Evolutionary conservation across 2,329 filamentous ascomycete species (phyloP).

Genomic region (Colletotrichum sp.): DNA sequence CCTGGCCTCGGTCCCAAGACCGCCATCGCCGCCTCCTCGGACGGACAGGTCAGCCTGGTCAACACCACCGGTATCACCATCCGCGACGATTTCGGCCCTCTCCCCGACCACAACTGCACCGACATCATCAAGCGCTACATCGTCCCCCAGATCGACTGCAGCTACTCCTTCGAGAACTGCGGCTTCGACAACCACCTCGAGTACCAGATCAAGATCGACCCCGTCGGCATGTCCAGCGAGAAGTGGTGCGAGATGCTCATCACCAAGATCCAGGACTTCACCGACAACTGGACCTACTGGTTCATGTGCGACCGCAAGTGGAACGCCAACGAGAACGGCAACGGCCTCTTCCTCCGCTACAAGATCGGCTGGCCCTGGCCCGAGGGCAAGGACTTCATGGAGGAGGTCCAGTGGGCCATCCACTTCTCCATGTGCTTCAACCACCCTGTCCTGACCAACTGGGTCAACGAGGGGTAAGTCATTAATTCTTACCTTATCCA

Average conservation of each 20-base stretch:
- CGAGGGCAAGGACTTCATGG: not conserved
- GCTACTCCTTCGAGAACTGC: conserved; percentile 12
- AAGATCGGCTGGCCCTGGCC: not conserved
- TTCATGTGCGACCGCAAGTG: not conserved
- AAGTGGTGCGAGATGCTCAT: conserved; percentile 3
- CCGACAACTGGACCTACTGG: not conserved
- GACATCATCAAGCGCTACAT: not conserved
- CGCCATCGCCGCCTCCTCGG: not conserved
- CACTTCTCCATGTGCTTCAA: not conserved
- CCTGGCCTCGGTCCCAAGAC: not conserved
- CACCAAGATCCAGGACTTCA: not conserved
- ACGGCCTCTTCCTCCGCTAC: not conserved
- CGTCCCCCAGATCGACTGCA: conserved; percentile 4
- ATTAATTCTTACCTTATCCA: fast-evolving
- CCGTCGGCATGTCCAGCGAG: not conserved
- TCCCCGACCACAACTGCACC: not conserved
- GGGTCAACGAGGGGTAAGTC: not conserved
- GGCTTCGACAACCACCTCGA: conserved; percentile 2
- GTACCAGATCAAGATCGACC: conserved; percentile 4
- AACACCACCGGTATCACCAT: not conserved
- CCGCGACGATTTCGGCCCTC: not conserved
- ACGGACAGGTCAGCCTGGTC: not conserved
- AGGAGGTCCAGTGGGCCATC: not conserved
- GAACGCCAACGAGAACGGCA: not conserved
- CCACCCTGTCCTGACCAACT: not conserved